Conservation (phyloP, 306 rosid genomes). For the Inga laurina region DNA sequence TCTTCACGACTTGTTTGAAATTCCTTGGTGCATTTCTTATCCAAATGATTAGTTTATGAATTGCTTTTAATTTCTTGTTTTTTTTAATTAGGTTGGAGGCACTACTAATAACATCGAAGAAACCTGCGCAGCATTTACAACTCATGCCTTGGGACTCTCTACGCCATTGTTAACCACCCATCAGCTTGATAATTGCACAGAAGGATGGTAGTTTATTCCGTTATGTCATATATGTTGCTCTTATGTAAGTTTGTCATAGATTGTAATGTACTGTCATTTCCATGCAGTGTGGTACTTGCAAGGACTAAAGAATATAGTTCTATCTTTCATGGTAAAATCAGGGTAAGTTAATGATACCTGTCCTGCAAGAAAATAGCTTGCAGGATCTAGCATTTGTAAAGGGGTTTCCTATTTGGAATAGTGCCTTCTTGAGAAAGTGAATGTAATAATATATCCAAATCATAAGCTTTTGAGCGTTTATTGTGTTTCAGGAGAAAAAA, state of each 20-base stretch:
- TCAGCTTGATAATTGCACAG: conserved; percentile 96
- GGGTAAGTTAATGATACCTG: conserved; percentile 52
- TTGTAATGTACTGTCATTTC: conserved; percentile 36
- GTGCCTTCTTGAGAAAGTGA: conserved; percentile 14
- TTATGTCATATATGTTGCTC: neutral
- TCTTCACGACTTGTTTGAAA: neutral
- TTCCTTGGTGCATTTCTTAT: conserved; percentile 11
- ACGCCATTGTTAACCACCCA: conserved; percentile 82
- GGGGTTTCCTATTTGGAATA: neutral
- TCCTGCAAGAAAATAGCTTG: conserved; percentile 9
- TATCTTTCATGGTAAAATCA: conserved; percentile 85
- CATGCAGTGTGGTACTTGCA: conserved; percentile 83
- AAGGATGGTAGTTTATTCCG: conserved; percentile 76
- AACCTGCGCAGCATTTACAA: conserved; percentile 84
- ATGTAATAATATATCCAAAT: conserved; percentile 2
- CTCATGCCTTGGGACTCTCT: conserved; percentile 80
- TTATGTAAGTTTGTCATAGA: conserved; percentile 13
- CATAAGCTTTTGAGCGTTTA: conserved; percentile 3
- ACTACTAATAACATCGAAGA: conserved; percentile 90
- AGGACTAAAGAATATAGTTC: conserved; percentile 87
- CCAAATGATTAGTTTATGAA: conserved; percentile 14
- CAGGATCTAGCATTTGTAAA: neutral
- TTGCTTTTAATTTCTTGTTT: neutral
- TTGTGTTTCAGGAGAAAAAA: conserved; percentile 63
- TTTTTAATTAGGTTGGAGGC: conserved; percentile 77